A percentile compares a stretch with the other conserved stretches of the same genome.
Conservation (phyloP, 306 rosid genomes). For the Boehmeria nivea region DNA sequence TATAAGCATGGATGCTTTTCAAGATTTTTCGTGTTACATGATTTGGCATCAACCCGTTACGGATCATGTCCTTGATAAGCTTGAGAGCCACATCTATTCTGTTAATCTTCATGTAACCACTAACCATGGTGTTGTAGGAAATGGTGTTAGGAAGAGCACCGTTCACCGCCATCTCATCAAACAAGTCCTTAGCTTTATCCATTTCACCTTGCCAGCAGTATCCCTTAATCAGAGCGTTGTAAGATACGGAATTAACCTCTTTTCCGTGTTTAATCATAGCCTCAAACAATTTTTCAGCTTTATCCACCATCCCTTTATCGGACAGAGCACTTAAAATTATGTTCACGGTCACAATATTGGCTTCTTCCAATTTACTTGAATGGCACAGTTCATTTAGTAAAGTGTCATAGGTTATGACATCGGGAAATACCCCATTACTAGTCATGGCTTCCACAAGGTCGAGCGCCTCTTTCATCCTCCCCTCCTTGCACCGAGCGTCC, state of each 20-base stretch:
- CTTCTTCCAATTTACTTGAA: neutral
- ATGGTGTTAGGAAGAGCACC: conserved; percentile 26
- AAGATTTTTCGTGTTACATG: neutral
- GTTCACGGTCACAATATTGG: neutral
- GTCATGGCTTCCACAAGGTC: neutral
- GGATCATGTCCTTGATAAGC: conserved; percentile 32
- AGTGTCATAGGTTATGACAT: neutral
- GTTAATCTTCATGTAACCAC: conserved; percentile 23
- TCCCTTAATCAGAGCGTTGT: conserved; percentile 21
- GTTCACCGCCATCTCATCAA: conserved; percentile 21
- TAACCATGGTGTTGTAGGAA: conserved; percentile 23
- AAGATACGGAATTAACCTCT: neutral
- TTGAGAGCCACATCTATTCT: conserved; percentile 25
- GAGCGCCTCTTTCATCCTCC: neutral
- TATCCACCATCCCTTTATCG: neutral
- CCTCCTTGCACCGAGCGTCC: neutral
- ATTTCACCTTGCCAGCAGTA: conserved; percentile 30
- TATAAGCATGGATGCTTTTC: neutral
- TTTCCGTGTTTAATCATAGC: neutral
- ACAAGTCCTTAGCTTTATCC: conserved; percentile 25
- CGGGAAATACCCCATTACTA: neutral
- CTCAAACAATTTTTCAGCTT: neutral
- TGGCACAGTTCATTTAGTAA: neutral
- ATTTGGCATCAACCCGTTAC: conserved; percentile 24
- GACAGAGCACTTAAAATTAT: neutral